phyloP scores from a whole-genome alignment of 2,329 filamentous ascomycete species.

The Hypoxylon sp. region DNA sequence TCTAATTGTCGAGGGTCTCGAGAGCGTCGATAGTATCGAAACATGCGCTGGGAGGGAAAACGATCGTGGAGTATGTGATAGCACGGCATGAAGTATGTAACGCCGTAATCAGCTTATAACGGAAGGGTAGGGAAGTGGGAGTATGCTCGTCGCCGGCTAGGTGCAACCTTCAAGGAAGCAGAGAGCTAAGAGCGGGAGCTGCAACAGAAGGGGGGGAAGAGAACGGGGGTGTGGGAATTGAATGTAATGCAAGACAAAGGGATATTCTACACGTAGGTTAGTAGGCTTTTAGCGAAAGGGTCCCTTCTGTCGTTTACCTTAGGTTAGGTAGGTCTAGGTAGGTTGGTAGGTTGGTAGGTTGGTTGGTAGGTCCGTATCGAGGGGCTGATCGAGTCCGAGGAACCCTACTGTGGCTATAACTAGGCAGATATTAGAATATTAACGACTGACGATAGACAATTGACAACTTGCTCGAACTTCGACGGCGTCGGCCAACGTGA shows the following conservation, averaged over 20 bases:
- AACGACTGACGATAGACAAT: slow-evolving; percentile 3
- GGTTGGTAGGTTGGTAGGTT: neutral
- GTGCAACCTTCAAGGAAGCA: slow-evolving; percentile 41
- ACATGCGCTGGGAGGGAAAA: slow-evolving; percentile 37
- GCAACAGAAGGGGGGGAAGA: slow-evolving; percentile 39
- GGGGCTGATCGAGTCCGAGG: slow-evolving; percentile 34
- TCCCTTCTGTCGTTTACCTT: neutral
- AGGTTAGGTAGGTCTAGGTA: slow-evolving; percentile 23
- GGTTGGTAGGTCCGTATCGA: slow-evolving; percentile 15
- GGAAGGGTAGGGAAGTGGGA: slow-evolving; percentile 31
- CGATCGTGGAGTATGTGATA: slow-evolving; percentile 41
- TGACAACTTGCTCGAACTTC: neutral
- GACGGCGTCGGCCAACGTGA: neutral
- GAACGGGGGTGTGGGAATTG: slow-evolving; percentile 33
- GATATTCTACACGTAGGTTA: slow-evolving; percentile 29
- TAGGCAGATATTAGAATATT: neutral
- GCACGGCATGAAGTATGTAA: slow-evolving; percentile 46
- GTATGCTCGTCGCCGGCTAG: slow-evolving; percentile 44
- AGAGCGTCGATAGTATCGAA: slow-evolving; percentile 36
- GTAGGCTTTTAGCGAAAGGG: slow-evolving; percentile 10
- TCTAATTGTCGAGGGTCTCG: slow-evolving; percentile 37
- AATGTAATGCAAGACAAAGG: slow-evolving; percentile 45
- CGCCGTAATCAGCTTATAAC: slow-evolving; percentile 40
- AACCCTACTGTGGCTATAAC: slow-evolving; percentile 12
- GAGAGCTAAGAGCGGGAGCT: slow-evolving; percentile 43